phyloP scores from a whole-genome alignment of 352 stramenopile species.

The Plasmopara muralis region DNA sequence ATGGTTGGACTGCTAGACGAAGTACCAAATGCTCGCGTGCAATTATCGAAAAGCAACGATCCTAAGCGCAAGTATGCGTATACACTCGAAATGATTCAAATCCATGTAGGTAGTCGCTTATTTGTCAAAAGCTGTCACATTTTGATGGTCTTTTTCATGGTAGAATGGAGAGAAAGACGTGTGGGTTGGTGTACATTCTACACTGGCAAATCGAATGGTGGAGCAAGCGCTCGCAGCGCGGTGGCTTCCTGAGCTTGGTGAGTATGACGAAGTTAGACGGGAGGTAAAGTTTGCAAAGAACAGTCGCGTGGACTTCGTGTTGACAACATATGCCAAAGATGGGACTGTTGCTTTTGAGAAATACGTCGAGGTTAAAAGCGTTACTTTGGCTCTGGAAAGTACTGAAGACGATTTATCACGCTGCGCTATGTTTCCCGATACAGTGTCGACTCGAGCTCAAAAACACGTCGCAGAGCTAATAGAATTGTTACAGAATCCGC shows the following conservation, averaged over 20 bases:
- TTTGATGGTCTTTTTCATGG: neutral
- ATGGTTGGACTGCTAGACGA: slow-evolving; percentile 75
- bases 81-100: slow-evolving; percentile 79
- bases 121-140: slow-evolving; percentile 2
- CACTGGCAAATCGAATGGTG: slow-evolving; percentile 75
- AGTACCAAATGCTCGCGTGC: slow-evolving; percentile 48
- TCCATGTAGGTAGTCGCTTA: slow-evolving; percentile 49
- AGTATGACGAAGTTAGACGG: slow-evolving; percentile 45
- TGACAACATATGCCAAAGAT: slow-evolving; percentile 32
- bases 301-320: slow-evolving; percentile 79
- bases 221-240: slow-evolving; percentile 48
- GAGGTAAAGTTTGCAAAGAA: slow-evolving; percentile 78
- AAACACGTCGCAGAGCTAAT: slow-evolving; percentile 77
- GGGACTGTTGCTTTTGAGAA: slow-evolving; percentile 39
- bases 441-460: slow-evolving; percentile 58
- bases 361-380: slow-evolving; percentile 84
- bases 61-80: slow-evolving; percentile 79
- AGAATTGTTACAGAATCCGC: slow-evolving; percentile 31
- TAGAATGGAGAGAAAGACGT: slow-evolving; percentile 63
- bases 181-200: slow-evolving; percentile 77
- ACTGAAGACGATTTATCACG: slow-evolving; percentile 8
- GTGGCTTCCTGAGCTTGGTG: slow-evolving; percentile 61
- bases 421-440: slow-evolving; percentile 75
- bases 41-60: slow-evolving; percentile 70
- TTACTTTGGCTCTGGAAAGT: slow-evolving; percentile 42